Evolutionary conservation across 495 filamentous ascomycete species (phyloP), one percentile per base, ranked within the genome.

Genomic region (Daldinia vernicosa): DNA sequence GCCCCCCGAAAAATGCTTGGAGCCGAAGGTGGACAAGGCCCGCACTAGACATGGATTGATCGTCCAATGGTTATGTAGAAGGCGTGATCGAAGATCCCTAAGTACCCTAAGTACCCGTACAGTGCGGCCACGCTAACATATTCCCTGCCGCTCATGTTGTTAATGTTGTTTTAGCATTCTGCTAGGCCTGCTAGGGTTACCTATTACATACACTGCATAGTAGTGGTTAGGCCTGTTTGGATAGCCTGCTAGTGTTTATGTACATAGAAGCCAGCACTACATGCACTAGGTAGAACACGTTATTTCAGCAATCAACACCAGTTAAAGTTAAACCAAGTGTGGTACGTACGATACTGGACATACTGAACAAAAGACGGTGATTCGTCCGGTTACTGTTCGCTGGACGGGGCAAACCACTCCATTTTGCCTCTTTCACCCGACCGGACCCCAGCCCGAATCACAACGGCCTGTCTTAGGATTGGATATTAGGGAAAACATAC

Each of bases 1-100:
- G 74, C 70, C 75, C 75, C 75, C 75, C 75, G 68, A 76, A 77
- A 74, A 72, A 76, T 77, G 60, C 66, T 75, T 72, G 67, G 69
- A 67, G 62, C 68, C 71, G 74, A 72, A 72, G 68, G 70, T 73
- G 70, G 70, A 73, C 70, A 73, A 73, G 70, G 19, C 61, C 66
- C 66, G 61, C 70, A 66, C 53, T 59, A 64, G 47, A 14, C 70
- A 73, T 53, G 70, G 70, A 73, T 73, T 57, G 50, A 73, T 69
- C 70, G 63, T 56, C 75, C 75, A 77, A 77, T 77, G 35, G 67
- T 27, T 35, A 19, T 32, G 27, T 59, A 57, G 66, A 75, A 77
- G 74, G 66, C 75, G 75, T 74, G 74, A 70, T 66, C 74, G 68
- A 74, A 62, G 75, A 75, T 74, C 70, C 65, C 61, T 24, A 76